These are phyloP conservation scores for Xylariaceae sp. DNA, from an alignment of 2,329 filamentous ascomycete genomes.

Conservation along the genomic window DNA sequence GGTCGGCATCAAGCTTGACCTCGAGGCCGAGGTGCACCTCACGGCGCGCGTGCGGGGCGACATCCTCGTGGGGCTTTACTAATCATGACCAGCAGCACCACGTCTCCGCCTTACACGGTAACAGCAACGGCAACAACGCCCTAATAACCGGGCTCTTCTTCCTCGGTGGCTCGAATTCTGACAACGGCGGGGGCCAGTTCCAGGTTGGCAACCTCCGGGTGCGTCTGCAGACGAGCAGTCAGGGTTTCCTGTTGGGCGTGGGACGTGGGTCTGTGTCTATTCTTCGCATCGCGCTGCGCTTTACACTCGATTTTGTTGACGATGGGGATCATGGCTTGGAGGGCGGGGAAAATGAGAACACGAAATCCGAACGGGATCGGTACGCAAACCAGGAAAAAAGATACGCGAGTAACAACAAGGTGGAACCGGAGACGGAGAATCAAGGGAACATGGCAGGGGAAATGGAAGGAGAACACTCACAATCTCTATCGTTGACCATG, in stretches of 20 bases:
- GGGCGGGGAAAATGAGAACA: slow-evolving; percentile 10
- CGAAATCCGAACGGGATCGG: not conserved
- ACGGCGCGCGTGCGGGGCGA: slow-evolving; percentile 67
- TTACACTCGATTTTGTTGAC: slow-evolving; percentile 23
- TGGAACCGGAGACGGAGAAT: not conserved
- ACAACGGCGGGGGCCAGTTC: slow-evolving; percentile 8
- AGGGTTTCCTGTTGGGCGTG: slow-evolving; percentile 25
- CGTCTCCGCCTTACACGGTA: slow-evolving; percentile 3
- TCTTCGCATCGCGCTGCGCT: slow-evolving; percentile 25
- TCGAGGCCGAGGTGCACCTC: slow-evolving; percentile 68
- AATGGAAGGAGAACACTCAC: slow-evolving; percentile 19
- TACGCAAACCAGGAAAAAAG: not conserved
- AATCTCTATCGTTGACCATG: slow-evolving; percentile 28
- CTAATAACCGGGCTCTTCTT: slow-evolving; percentile 25
- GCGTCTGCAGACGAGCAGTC: slow-evolving; percentile 18
- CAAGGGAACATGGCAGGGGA: not conserved
- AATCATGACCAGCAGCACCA: slow-evolving; percentile 28
- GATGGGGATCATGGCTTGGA: slow-evolving; percentile 8
- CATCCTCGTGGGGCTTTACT: slow-evolving; percentile 65
- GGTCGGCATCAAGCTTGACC: slow-evolving; percentile 68
- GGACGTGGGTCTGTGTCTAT: slow-evolving; percentile 23
- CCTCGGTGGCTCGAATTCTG: slow-evolving; percentile 17
- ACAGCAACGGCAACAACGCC: not conserved
- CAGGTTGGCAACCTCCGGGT: slow-evolving; percentile 12
- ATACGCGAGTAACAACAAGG: not conserved